Conservation (phyloP, 2,329 filamentous ascomycete species). For the Rhexocercosporidium sp. region DNA sequence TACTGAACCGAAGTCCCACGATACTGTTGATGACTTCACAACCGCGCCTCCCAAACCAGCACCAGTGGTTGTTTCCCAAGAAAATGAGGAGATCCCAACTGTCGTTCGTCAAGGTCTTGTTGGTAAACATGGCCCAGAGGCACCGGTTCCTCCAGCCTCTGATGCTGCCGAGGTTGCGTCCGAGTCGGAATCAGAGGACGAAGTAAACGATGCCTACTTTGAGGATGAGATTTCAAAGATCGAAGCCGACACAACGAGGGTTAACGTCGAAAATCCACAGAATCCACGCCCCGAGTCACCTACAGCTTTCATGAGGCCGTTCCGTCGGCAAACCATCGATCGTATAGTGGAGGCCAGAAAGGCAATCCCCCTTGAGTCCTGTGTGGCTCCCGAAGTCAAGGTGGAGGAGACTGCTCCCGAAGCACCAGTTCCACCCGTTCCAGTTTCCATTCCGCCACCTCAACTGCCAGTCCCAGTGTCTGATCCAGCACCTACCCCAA, state of each 20-base stretch:
- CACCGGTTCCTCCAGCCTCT: constrained; percentile 6
- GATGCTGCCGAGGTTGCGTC: constrained; percentile 32
- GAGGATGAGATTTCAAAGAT: constrained; percentile 40
- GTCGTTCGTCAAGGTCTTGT: constrained; percentile 29
- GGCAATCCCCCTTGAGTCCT: constrained; percentile 15
- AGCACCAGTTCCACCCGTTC: background rate
- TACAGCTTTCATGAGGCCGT: constrained; percentile 29
- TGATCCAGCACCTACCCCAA: background rate
- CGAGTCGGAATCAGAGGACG: constrained; percentile 41
- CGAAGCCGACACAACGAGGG: constrained; percentile 31
- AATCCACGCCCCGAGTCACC: constrained; percentile 21
- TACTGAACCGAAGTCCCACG: background rate
- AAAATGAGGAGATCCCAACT: background rate
- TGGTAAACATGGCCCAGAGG: constrained; percentile 28
- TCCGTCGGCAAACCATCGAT: constrained; percentile 27
- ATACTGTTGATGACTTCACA: background rate
- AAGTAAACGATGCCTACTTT: constrained; percentile 42
- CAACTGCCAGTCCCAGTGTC: background rate
- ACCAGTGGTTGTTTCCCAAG: background rate
- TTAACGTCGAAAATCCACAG: constrained; percentile 30
- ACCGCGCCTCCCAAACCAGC: background rate
- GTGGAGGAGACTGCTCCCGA: constrained; percentile 16
- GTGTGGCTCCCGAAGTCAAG: constrained; percentile 23
- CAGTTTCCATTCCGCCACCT: background rate
- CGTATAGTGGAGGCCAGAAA: constrained; percentile 17